Conservation (phyloP, 2,329 filamentous ascomycete species). For the Talaromyces sp. region DNA sequence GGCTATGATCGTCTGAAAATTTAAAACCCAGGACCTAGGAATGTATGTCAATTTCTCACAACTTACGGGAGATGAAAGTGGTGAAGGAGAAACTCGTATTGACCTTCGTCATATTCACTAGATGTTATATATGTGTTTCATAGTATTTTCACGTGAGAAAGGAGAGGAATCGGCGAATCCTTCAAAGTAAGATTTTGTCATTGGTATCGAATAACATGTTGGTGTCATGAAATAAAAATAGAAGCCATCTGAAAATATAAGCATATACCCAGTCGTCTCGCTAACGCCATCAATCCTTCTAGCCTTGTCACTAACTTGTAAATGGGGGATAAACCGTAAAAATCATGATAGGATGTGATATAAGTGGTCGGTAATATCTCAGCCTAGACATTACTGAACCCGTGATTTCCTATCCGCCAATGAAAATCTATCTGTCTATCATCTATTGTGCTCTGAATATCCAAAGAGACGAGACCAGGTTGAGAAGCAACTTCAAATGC, state of each 20-base stretch:
- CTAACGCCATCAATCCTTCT: not conserved
- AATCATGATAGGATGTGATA: not conserved
- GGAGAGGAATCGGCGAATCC: too few species aligned
- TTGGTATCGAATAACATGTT: not conserved
- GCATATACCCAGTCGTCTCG: not conserved
- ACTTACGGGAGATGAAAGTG: not conserved
- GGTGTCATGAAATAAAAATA: not conserved
- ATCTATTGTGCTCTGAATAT: not conserved
- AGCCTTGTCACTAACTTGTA: not conserved
- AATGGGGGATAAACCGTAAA: not conserved
- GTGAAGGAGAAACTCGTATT: not conserved
- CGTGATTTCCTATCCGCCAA: not conserved
- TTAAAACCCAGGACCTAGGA: not conserved
- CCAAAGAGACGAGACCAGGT: not conserved
- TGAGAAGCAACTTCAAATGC: not conserved
- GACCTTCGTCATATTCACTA: not conserved
- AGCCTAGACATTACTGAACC: not conserved
- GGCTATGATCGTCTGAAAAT: not conserved
- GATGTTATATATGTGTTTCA: not conserved
- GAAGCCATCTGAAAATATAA: not conserved
- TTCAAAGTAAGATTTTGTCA: not conserved
- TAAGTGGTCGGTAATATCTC: not conserved
- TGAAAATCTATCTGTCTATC: slow-evolving; percentile 2
- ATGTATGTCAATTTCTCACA: not conserved
- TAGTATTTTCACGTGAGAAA: not conserved